These are phyloP conservation scores for Dactylellina sp. DNA, from an alignment of 2,329 filamentous ascomycete genomes.

Conservation along the genomic window DNA sequence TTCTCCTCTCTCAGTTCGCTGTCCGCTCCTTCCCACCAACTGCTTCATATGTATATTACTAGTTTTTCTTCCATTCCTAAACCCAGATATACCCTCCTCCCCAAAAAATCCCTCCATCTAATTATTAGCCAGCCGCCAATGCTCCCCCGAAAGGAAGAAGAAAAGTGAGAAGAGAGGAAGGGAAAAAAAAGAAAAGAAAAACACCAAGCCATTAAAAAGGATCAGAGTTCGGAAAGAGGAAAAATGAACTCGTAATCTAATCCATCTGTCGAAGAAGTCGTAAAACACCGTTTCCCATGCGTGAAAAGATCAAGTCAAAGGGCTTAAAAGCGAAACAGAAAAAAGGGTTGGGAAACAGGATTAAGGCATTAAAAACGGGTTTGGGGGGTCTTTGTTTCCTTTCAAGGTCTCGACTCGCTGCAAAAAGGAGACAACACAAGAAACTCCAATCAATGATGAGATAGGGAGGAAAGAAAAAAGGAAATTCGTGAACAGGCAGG, in stretches of 20 bases:
- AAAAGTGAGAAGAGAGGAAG: constrained; percentile 44
- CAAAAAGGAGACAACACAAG: constrained; percentile 55
- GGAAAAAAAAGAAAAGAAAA: constrained; percentile 33
- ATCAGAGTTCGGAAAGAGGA: constrained; percentile 1
- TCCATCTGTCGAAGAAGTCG: constrained; percentile 41
- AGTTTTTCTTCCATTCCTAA: constrained; percentile 11
- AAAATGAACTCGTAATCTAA: constrained; percentile 35
- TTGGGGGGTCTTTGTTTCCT: constrained; percentile 36
- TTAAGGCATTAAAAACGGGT: constrained; percentile 53
- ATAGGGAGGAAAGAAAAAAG: constrained; percentile 35
- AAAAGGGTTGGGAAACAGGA: constrained; percentile 44
- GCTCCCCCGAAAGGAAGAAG: constrained; percentile 51
- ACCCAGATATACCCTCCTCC: constrained; percentile 1
- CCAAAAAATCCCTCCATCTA: constrained; percentile 31
- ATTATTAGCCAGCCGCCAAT: constrained; percentile 58
- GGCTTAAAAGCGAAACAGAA: constrained; percentile 57
- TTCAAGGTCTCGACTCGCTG: constrained; percentile 50
- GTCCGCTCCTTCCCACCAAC: not conserved
- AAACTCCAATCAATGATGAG: constrained; percentile 54
- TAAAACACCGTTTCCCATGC: constrained; percentile 57
- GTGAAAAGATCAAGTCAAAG: constrained; percentile 57
- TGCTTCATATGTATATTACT: constrained; percentile 45
- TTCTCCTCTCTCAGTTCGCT: constrained; percentile 5
- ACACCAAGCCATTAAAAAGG: constrained; percentile 51
- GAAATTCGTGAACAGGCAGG: constrained; percentile 53